Conservation (phyloP, 208 protist genomes). For the Trypanosoma brucei region DNA sequence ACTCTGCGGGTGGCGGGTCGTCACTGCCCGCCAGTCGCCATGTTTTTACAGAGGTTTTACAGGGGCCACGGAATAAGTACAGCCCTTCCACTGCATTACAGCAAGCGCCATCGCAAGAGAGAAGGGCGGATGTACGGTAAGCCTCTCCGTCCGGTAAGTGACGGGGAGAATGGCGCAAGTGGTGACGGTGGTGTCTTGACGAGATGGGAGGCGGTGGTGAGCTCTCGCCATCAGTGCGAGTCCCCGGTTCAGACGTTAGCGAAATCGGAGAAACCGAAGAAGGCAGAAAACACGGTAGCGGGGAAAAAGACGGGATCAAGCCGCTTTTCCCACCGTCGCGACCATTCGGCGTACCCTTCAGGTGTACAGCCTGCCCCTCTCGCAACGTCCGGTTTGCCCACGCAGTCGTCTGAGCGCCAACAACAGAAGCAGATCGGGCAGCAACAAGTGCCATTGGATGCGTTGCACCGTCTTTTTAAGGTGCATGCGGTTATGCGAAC, state of each 20-base stretch:
- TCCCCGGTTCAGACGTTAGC: no score
- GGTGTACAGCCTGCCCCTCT: not conserved
- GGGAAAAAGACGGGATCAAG: not conserved
- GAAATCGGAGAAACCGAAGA: not conserved
- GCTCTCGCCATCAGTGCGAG: no score
- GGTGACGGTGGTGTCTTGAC: no score
- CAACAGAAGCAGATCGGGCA: not conserved
- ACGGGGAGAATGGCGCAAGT: no score
- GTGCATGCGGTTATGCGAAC: conserved; percentile 26
- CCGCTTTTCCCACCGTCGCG: conserved; percentile 18
- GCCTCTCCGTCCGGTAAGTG: not conserved
- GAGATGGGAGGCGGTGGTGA: no score
- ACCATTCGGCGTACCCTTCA: not conserved
- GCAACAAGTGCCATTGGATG: not conserved
- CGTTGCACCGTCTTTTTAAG: conserved; percentile 30
- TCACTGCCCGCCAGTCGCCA: not conserved
- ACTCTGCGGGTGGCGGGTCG: not conserved
- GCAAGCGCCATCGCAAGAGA: not conserved
- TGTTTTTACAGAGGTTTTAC: not conserved
- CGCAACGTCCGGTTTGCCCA: not conserved
- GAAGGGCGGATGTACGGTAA: not conserved
- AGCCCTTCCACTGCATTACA: not conserved
- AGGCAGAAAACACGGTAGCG: not conserved
- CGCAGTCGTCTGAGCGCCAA: not conserved
- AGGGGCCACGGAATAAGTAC: not conserved